Base-by-base conservation (phyloP, 805 yeast genomes). In the Saccharomycopsis amapae region DNA sequence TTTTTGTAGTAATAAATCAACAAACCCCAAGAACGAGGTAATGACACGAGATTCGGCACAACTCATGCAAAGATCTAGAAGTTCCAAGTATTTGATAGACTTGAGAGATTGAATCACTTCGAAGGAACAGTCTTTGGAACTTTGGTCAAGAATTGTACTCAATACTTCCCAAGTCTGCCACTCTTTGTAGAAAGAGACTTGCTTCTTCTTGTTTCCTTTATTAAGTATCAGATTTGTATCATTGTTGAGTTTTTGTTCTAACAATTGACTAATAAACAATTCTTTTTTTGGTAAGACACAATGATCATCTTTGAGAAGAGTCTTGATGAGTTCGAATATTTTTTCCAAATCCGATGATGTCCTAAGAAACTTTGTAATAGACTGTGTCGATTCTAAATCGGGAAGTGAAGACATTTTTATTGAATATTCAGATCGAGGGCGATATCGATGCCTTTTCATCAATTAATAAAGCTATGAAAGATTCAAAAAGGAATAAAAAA, bases 361-460 rank as follows among this genome's bases (percentile, higher is more conserved):
- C 38, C 52, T 45, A n/a, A 49, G 35, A 13, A 40, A 45, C 24
- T 45, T 45, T 10, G 52, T 41, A 5, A 49, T 45, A 4, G 38
- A 38, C 23, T 49, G 49, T 12, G 46, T 40, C 5, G 48, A 44
- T 2, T 20, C 20, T 17, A 25, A 13, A 19, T 44, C 42, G 17
- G 38, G 34, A 3, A n/a, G 10, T 6, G 23, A n/a, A n/a, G 23
- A n/a, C 7, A 13, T n/a, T 10, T n/a, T n/a, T n/a, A n/a, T n/a
- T n/a, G n/a, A n/a, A n/a, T n/a, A n/a, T n/a, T n/a, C n/a, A n/a
- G n/a, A n/a, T n/a, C n/a, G n/a, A n/a, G n/a, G n/a, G n/a, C n/a
- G n/a, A n/a, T n/a, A n/a, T n/a, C n/a, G n/a, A n/a, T n/a, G n/a
- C n/a, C n/a, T n/a, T n/a, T n/a, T n/a, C n/a, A n/a, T n/a, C n/a